These are phyloP conservation scores for Chaetomium sp. DNA, from an alignment of 2,329 filamentous ascomycete species.

Conservation along the genomic window DNA sequence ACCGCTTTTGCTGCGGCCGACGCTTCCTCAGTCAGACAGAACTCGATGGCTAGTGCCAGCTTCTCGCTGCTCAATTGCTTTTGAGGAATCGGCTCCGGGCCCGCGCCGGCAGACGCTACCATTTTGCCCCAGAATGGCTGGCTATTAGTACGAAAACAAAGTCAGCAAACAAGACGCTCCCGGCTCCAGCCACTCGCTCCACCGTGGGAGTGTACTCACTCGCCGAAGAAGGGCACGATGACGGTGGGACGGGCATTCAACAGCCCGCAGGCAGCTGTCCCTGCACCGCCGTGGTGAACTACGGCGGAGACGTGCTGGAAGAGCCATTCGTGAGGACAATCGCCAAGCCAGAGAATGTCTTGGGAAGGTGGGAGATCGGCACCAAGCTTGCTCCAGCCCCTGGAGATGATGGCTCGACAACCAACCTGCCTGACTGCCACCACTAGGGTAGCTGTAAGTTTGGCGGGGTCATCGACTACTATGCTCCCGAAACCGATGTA, in stretches of 20 bases:
- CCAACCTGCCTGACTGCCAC: conserved; percentile 66
- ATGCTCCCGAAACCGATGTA: conserved; percentile 85
- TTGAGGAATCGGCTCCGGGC: conserved; percentile 48
- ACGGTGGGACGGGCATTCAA: conserved; percentile 80
- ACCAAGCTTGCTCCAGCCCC: conserved; percentile 85
- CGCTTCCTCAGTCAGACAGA: conserved; percentile 7
- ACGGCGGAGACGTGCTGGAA: conserved; percentile 79
- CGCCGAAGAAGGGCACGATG: conserved; percentile 83
- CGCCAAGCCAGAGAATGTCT: conserved; percentile 75
- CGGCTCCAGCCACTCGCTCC: too few species aligned
- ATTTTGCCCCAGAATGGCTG: conserved; percentile 83
- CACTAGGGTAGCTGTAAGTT: conserved; percentile 71
- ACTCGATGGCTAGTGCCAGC: not conserved
- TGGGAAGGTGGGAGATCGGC: conserved; percentile 45
- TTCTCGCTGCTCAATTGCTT: conserved; percentile 6
- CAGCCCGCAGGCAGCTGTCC: conserved; percentile 82
- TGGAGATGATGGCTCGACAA: conserved; percentile 78
- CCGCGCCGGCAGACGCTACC: conserved; percentile 70
- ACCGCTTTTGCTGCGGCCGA: not conserved
- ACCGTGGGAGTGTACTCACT: conserved; percentile 39
- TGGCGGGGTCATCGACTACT: conserved; percentile 73
- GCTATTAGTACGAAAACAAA: conserved; percentile 3
- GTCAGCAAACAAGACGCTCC: not conserved
- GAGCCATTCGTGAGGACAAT: conserved; percentile 85
- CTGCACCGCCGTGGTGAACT: conserved; percentile 84